phyloP scores from a whole-genome alignment of 192 early-diverging fungal species.

The Podila epigama region DNA sequence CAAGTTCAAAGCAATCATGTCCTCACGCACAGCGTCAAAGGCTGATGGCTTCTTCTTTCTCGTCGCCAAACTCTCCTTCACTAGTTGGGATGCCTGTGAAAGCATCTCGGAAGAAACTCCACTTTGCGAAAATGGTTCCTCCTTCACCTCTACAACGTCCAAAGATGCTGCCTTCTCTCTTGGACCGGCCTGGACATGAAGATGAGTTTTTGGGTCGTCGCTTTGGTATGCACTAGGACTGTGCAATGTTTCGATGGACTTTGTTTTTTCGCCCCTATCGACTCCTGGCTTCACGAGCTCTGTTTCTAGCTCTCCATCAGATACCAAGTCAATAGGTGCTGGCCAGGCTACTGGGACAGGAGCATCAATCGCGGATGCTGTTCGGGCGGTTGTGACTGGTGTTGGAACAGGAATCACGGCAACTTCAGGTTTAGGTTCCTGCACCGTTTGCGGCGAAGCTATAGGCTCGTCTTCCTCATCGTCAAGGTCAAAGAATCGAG shows the following conservation, averaged over 20 bases:
- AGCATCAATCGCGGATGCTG: background rate
- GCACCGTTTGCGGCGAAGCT: background rate
- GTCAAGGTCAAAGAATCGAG: conserved; percentile 35
- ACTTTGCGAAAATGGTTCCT: background rate
- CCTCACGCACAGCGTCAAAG: conserved; percentile 28
- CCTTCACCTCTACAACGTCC: background rate
- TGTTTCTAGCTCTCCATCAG: background rate
- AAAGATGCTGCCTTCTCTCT: background rate
- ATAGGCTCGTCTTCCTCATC: conserved; percentile 18
- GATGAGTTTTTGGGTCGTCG: background rate
- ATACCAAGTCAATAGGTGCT: background rate
- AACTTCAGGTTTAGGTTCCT: background rate
- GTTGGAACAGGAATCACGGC: background rate
- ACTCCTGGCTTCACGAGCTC: background rate
- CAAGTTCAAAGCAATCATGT: conserved; percentile 30
- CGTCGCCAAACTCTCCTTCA: background rate
- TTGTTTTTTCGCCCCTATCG: background rate
- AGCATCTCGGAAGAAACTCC: background rate
- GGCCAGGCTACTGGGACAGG: conserved; percentile 16
- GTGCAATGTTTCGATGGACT: background rate
- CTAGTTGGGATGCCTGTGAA: background rate
- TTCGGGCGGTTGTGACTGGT: background rate
- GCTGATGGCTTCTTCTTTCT: conserved; percentile 1
- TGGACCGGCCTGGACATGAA: background rate
- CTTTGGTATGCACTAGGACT: background rate